Percentiles rank a stretch among this genome's conserved stretches.
phyloP scores from a whole-genome alignment of 306 rosid species.

The Dryas octopetala region DNA sequence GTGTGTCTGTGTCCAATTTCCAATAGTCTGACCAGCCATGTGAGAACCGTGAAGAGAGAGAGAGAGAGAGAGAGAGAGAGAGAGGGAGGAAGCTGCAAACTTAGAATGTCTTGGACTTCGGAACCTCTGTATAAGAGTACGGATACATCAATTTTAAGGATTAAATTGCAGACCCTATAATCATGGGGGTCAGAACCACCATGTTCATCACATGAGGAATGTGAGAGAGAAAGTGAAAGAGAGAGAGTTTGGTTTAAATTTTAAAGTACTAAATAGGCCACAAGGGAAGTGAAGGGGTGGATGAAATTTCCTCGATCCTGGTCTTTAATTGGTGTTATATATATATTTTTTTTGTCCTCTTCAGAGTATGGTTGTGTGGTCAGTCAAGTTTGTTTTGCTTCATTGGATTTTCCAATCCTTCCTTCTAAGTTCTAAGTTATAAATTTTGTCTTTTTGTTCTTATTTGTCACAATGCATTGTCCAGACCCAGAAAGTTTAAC shows the following conservation, averaged over 20 bases:
- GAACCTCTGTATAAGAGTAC: constrained; percentile 41
- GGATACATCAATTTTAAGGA: constrained; percentile 31
- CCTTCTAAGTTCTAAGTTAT: neutral
- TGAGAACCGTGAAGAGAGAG: constrained; percentile 34
- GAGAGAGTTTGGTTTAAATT: neutral
- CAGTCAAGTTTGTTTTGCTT: constrained; percentile 14
- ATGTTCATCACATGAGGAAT: constrained; percentile 37
- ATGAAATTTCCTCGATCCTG: neutral
- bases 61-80: constrained; percentile 5
- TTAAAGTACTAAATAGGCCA: neutral
- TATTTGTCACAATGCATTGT: neutral
- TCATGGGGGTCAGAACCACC: constrained; percentile 66
- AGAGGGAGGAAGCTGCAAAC: constrained; percentile 7
- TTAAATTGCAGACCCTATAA: constrained; percentile 43
- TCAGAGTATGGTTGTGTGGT: neutral
- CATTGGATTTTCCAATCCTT: neutral
- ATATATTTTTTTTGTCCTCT: neutral
- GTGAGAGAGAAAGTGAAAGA: neutral
- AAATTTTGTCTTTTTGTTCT: neutral
- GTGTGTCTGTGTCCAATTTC: neutral
- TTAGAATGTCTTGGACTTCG: constrained; percentile 47
- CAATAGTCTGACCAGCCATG: constrained; percentile 28
- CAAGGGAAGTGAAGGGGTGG: neutral
- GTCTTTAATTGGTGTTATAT: neutral
- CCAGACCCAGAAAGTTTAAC: neutral